A percentile compares a stretch with the other conserved stretches of the same genome.
phyloP scores from a whole-genome alignment of 352 stramenopile genomes.

The Globisporangium spinosum region DNA sequence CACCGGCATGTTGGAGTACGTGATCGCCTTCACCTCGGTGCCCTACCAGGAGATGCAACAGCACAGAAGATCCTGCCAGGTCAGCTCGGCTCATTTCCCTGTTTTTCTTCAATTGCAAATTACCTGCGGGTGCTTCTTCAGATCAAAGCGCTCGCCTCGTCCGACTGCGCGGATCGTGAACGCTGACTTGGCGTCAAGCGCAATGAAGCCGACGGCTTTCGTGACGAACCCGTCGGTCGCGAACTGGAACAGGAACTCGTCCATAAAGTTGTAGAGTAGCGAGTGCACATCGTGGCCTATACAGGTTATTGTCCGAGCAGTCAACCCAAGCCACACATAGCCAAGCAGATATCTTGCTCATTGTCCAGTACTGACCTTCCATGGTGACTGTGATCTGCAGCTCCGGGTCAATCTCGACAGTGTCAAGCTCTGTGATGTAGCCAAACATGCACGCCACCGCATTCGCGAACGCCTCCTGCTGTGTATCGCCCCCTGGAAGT shows the following conservation, averaged over 20 bases:
- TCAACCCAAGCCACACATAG: background rate
- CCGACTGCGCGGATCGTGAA: background rate
- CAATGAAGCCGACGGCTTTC: background rate
- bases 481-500: background rate
- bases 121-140: background rate
- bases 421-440: background rate
- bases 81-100: background rate
- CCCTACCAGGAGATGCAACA: background rate
- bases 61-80: background rate
- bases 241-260: background rate
- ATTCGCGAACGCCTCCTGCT: background rate
- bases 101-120: background rate
- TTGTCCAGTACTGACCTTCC: background rate
- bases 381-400: background rate
- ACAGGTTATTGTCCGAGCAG: background rate
- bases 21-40: constrained; percentile 4
- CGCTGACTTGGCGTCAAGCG: background rate
- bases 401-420: background rate
- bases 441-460: background rate
- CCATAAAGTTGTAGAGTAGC: constrained; percentile 41
- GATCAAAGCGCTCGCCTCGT: background rate
- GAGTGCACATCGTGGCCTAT: constrained; percentile 45
- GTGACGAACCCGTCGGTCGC: background rate
- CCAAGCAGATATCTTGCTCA: background rate
- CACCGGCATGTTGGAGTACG: background rate